phyloP scores from a whole-genome alignment of 2,329 filamentous ascomycete genomes.

The Aspergillus phoenicis region DNA sequence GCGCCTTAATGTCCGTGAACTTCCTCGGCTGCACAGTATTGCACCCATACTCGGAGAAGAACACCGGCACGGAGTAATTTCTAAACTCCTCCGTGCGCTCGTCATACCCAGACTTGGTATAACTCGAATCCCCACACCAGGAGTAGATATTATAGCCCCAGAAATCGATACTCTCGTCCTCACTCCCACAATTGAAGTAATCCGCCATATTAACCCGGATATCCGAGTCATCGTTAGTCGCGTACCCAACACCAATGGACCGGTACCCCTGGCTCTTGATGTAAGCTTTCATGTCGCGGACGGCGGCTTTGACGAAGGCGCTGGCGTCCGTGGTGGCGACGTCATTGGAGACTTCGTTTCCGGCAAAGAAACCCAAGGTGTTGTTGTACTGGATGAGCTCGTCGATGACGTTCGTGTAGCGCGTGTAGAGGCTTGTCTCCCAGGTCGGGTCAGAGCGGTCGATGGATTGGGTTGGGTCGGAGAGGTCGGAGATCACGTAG shows the following conservation, averaged over 20 bases:
- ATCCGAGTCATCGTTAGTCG: constrained; percentile 83
- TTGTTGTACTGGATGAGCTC: constrained; percentile 79
- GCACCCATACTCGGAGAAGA: constrained; percentile 98
- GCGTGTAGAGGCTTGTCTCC: constrained; percentile 73
- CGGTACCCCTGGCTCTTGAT: constrained; percentile 78
- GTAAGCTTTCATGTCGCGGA: constrained; percentile 91
- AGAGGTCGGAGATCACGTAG: constrained; percentile 89
- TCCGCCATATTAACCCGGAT: constrained; percentile 80
- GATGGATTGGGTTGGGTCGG: constrained; percentile 78
- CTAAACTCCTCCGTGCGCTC: constrained; percentile 80
- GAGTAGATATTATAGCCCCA: constrained; percentile 99
- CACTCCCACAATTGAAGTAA: constrained; percentile 86
- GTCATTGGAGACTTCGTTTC: constrained; percentile 93
- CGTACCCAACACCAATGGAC: constrained; percentile 85
- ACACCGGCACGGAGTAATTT: constrained; percentile 86
- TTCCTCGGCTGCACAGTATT: constrained; percentile 71
- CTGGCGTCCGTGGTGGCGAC: constrained; percentile 83
- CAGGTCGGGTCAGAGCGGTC: constrained; percentile 79
- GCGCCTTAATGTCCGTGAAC: constrained; percentile 79
- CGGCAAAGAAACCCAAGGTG: constrained; percentile 93
- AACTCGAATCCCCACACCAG: constrained; percentile 87
- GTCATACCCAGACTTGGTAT: constrained; percentile 74
- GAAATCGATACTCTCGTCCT: constrained; percentile 77
- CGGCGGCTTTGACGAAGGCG: constrained; percentile 94
- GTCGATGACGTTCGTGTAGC: constrained; percentile 83